Percentiles rank a stretch among this genome's conserved stretches.
Evolutionary conservation across 2,329 filamentous ascomycete genomes (phyloP).

Genomic region (Botrytis porri): DNA sequence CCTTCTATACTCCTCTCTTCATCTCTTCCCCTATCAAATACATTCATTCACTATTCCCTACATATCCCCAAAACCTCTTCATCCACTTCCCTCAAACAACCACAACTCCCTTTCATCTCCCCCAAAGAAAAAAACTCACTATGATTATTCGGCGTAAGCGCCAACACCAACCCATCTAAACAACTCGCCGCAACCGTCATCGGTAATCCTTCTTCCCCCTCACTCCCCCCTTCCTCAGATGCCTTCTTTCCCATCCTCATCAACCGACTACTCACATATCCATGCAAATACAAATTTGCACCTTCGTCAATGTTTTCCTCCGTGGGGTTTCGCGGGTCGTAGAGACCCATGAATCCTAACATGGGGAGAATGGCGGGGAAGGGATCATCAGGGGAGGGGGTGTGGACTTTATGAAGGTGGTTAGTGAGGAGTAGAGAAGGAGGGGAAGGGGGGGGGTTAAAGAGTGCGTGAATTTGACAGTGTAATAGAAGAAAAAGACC

Average conservation of each 20-base stretch:
- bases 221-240: not conserved
- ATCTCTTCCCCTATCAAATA: not conserved
- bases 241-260: constrained; percentile 49
- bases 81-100: not conserved
- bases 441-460: accelerated
- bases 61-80: not conserved
- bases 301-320: constrained; percentile 49
- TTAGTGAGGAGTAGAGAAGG: not conserved
- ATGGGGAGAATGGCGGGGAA: constrained; percentile 64
- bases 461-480: not conserved
- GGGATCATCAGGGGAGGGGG: constrained; percentile 49
- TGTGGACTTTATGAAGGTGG: constrained; percentile 50
- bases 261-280: constrained; percentile 76
- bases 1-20: not conserved
- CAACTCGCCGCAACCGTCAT: constrained; percentile 70
- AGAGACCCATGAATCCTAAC: constrained; percentile 80
- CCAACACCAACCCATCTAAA: constrained; percentile 76
- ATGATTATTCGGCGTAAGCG: constrained; percentile 76
- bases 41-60: not conserved
- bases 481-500: not conserved
- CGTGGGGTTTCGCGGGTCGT: constrained; percentile 54
- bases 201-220: constrained; percentile 50
- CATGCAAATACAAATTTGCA: constrained; percentile 77
- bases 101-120: not conserved
- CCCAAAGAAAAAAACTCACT: constrained; percentile 50